Conservation (phyloP, 2,329 filamentous ascomycete genomes). For the Stagonosporopsis rhizophila region DNA sequence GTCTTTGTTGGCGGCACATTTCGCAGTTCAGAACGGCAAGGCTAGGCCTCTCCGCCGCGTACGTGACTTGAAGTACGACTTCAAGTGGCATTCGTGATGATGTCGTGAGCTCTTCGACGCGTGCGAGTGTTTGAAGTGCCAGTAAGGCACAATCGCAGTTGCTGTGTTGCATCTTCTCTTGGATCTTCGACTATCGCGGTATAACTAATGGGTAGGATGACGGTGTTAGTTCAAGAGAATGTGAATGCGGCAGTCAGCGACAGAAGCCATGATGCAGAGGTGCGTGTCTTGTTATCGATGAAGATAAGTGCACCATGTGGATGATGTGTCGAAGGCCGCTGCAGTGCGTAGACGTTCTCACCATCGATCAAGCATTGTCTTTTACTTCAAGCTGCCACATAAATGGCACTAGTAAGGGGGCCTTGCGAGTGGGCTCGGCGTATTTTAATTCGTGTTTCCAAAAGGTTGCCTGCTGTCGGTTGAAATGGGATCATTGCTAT, state of each 20-base stretch:
- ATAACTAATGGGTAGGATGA: not conserved
- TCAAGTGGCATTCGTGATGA: conserved; percentile 19
- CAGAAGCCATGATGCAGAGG: not conserved
- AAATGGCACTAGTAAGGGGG: not conserved
- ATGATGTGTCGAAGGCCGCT: too few relatives aligned
- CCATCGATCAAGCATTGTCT: too few relatives aligned
- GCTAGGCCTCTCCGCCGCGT: not conserved
- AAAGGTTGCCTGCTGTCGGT: too few relatives aligned
- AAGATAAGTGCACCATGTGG: too few relatives aligned
- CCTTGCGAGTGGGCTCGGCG: not conserved
- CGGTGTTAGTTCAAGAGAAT: too few relatives aligned
- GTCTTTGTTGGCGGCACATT: conserved; percentile 14
- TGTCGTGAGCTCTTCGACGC: conserved; percentile 16
- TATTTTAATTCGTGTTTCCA: not conserved
- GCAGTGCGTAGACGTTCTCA: not conserved
- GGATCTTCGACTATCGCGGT: too few relatives aligned
- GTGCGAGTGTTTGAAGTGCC: conserved; percentile 14
- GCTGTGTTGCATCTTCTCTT: conserved; percentile 11
- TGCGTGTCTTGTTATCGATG: too few relatives aligned
- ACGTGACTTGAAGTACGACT: conserved; percentile 14
- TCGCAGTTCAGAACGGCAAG: conserved; percentile 10
- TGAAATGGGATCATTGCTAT: too few relatives aligned
- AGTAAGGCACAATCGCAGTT: conserved; percentile 16
- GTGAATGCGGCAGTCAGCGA: not conserved
- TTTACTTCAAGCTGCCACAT: not conserved